Evolutionary conservation across 2,329 filamentous ascomycete genomes (phyloP).

Genomic region (Huntiella moniliformis): DNA sequence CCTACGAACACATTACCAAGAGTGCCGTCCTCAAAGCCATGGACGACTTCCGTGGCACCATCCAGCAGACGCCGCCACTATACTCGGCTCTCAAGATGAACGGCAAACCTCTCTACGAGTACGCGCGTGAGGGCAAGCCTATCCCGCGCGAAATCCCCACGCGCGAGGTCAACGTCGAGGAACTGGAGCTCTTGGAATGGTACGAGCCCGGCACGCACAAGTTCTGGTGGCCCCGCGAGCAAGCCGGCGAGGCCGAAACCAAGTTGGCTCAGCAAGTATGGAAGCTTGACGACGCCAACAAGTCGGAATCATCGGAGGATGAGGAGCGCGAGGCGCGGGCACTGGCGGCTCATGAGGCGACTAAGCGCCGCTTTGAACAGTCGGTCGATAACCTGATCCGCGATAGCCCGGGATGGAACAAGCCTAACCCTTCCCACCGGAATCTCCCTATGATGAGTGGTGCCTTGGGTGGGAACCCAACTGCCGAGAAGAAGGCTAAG

Average conservation of each 20-base stretch:
- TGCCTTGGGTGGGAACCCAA: constrained; percentile 7
- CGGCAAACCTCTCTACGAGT: constrained; percentile 89
- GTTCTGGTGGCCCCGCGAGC: constrained; percentile 60
- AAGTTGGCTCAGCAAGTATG: constrained; percentile 55
- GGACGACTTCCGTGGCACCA: constrained; percentile 57
- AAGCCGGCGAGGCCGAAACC: constrained; percentile 59
- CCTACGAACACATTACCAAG: constrained; percentile 65
- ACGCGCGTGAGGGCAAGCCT: constrained; percentile 73
- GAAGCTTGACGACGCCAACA: constrained; percentile 34
- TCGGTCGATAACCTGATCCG: constrained; percentile 37
- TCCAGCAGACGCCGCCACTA: constrained; percentile 77
- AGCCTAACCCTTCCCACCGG: constrained; percentile 14
- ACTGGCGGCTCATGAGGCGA: constrained; percentile 34
- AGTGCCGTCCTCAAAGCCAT: constrained; percentile 62
- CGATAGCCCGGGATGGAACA: constrained; percentile 22
- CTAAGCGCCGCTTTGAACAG: constrained; percentile 40
- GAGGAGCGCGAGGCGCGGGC: constrained; percentile 36
- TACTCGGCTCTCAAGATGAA: constrained; percentile 87
- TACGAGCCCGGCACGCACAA: constrained; percentile 64
- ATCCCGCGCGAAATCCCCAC: constrained; percentile 72
- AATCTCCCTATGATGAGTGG: constrained; percentile 13
- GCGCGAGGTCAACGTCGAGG: constrained; percentile 56
- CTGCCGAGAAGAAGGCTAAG: background rate
- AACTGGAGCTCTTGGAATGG: constrained; percentile 71
- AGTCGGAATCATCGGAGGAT: constrained; percentile 24